These are phyloP conservation scores for Coemansia sp. DNA, from an alignment of 192 early-diverging fungal species.

Conservation along the genomic window DNA sequence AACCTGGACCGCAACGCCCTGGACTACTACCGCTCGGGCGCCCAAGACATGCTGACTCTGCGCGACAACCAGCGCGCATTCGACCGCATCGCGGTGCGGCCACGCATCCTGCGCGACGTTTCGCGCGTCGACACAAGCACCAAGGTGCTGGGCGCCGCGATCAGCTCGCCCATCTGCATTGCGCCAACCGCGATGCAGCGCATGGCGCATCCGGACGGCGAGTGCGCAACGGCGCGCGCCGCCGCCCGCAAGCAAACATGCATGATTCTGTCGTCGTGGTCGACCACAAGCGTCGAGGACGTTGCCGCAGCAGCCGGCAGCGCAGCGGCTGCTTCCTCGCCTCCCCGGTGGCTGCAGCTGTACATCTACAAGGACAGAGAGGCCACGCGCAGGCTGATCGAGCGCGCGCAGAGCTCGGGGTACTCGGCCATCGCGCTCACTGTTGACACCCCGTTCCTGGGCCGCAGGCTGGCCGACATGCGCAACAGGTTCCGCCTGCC, in stretches of 20 bases:
- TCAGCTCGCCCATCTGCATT: constrained; percentile 74
- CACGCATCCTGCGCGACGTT: constrained; percentile 75
- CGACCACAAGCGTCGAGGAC: constrained; percentile 67
- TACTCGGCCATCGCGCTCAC: constrained; percentile 67
- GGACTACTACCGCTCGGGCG: constrained; percentile 59
- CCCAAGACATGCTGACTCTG: constrained; percentile 57
- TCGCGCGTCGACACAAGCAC: constrained; percentile 62
- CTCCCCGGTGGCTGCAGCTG: constrained; percentile 71
- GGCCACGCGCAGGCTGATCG: constrained; percentile 64
- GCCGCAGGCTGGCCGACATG: constrained; percentile 60
- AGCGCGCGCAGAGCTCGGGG: constrained; percentile 71
- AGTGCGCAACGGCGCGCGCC: constrained; percentile 64
- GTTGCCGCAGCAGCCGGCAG: too few species aligned
- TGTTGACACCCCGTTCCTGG: constrained; percentile 63
- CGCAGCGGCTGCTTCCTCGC: not conserved
- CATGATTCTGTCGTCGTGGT: constrained; percentile 66
- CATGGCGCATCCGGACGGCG: constrained; percentile 69
- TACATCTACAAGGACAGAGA: constrained; percentile 79
- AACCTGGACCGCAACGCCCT: constrained; percentile 48
- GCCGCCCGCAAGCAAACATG: constrained; percentile 33
- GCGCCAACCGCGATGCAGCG: constrained; percentile 79
- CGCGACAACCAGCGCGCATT: constrained; percentile 55
- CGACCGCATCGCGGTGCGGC: constrained; percentile 48
- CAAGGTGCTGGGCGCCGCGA: constrained; percentile 57
- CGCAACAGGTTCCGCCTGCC: constrained; percentile 64